Evolutionary conservation across 192 early-diverging fungal species (phyloP).

Genomic region (Mortierella antarctica): DNA sequence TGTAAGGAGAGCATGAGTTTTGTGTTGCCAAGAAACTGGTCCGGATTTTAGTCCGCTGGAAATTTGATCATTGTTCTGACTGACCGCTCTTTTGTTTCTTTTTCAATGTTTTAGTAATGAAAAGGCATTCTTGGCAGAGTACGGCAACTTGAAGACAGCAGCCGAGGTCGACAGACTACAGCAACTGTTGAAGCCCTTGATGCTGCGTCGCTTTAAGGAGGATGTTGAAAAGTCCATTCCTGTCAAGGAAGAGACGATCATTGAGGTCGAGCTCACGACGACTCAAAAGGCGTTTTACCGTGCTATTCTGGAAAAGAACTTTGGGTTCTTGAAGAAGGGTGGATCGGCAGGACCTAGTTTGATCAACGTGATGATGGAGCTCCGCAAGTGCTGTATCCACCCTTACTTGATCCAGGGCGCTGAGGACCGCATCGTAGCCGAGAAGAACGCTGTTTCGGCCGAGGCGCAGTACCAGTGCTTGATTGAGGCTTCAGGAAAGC

Average conservation of each 20-base stretch:
- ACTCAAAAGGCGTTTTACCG: conserved; percentile 91
- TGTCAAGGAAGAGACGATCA: conserved; percentile 92
- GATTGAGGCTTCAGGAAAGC: conserved; percentile 84
- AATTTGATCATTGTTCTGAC: too few relatives aligned
- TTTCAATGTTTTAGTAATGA: conserved; percentile 66
- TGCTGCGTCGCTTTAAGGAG: conserved; percentile 90
- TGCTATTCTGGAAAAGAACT: conserved; percentile 88
- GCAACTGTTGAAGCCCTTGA: conserved; percentile 82
- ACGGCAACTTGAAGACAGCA: conserved; percentile 74
- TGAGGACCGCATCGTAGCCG: conserved; percentile 83
- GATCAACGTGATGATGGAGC: conserved; percentile 90
- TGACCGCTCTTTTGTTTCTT: background rate
- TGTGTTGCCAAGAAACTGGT: background rate
- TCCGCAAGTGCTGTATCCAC: conserved; percentile 93
- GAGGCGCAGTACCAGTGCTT: conserved; percentile 78
- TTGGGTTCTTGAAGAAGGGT: conserved; percentile 85
- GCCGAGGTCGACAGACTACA: conserved; percentile 85
- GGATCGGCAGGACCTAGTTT: conserved; percentile 66
- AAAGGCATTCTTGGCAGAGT: conserved; percentile 74
- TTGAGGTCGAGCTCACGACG: conserved; percentile 88
- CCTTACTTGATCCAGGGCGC: conserved; percentile 84
- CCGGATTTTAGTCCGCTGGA: background rate
- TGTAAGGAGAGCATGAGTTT: conserved; percentile 24
- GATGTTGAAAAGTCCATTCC: conserved; percentile 92
- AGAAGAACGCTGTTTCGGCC: conserved; percentile 65